These are phyloP conservation scores for Ambrosiella cleistominuta DNA, from an alignment of 2,329 filamentous ascomycete species.

Conservation along the genomic window DNA sequence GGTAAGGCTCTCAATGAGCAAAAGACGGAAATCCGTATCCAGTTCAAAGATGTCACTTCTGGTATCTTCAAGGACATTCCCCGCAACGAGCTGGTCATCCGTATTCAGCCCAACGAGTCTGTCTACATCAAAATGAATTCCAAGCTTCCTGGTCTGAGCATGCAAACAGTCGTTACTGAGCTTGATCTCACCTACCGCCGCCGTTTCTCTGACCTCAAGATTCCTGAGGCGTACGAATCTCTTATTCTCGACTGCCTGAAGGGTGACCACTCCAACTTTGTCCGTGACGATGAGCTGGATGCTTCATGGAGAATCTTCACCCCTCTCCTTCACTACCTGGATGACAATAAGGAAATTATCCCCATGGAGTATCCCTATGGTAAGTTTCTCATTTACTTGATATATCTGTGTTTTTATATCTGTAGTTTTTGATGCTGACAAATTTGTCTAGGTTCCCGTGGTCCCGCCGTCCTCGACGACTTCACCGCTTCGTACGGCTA, in stretches of 20 bases:
- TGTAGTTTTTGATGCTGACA: no score
- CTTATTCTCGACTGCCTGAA: slow-evolving; percentile 94
- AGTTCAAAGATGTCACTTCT: slow-evolving; percentile 98
- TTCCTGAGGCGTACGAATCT: slow-evolving; percentile 96
- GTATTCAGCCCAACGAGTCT: slow-evolving; percentile 97
- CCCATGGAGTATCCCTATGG: slow-evolving; percentile 99
- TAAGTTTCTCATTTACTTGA: slow-evolving; percentile 29
- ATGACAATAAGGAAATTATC: slow-evolving; percentile 98
- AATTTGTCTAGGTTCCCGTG: slow-evolving; percentile 59
- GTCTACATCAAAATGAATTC: slow-evolving; percentile 99
- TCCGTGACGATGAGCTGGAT: slow-evolving; percentile 89
- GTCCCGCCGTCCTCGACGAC: slow-evolving; percentile 88
- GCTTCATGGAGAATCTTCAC: slow-evolving; percentile 98
- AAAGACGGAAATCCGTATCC: slow-evolving; percentile 97
- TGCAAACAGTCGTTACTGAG: slow-evolving; percentile 98
- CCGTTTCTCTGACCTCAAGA: slow-evolving; percentile 98
- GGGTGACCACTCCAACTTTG: slow-evolving; percentile 99
- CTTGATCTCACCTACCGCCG: slow-evolving; percentile 95
- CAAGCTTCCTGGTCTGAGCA: slow-evolving; percentile 92
- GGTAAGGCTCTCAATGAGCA: slow-evolving; percentile 98
- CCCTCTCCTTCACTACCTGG: slow-evolving; percentile 89
- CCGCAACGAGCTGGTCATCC: slow-evolving; percentile 96
- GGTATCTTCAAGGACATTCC: slow-evolving; percentile 99
- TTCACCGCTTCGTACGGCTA: slow-evolving; percentile 97
- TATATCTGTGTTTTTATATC: not conserved